Conservation (phyloP, 495 filamentous ascomycete species). For the Hypoxylon trugodes region DNA sequence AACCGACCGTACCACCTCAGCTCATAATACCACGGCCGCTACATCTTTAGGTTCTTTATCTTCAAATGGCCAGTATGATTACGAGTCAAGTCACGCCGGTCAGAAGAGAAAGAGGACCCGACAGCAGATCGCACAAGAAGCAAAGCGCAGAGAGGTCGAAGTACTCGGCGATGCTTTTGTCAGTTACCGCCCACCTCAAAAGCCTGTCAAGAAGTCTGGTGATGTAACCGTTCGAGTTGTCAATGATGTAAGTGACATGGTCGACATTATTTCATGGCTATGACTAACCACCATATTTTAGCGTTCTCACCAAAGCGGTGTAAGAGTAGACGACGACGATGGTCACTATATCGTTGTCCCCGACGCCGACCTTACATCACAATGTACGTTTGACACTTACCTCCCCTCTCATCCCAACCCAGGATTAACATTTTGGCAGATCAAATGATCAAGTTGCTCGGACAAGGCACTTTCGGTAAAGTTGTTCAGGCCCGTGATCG, state of each 20-base stretch:
- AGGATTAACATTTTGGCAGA: slow-evolving; percentile 64
- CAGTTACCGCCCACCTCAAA: slow-evolving; percentile 83
- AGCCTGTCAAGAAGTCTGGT: slow-evolving; percentile 87
- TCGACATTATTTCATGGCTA: slow-evolving; percentile 2
- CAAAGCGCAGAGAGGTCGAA: slow-evolving; percentile 75
- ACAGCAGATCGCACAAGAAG: slow-evolving; percentile 80
- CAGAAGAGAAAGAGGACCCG: slow-evolving; percentile 90
- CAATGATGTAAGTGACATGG: slow-evolving; percentile 74
- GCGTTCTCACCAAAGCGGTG: slow-evolving; percentile 62
- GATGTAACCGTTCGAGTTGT: slow-evolving; percentile 87
- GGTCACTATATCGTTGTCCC: slow-evolving; percentile 93
- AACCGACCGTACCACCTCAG: slow-evolving; percentile 86
- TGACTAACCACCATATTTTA: slow-evolving; percentile 34
- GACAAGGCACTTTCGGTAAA: slow-evolving; percentile 98
- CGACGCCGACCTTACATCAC: slow-evolving; percentile 81
- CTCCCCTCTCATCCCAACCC: slow-evolving; percentile 1
- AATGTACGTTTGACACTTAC: slow-evolving; percentile 73
- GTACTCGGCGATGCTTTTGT: slow-evolving; percentile 73
- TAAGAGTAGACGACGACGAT: slow-evolving; percentile 86
- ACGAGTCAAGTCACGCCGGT: slow-evolving; percentile 61
- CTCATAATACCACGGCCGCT: slow-evolving; percentile 84
- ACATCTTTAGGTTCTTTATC: slow-evolving; percentile 82
- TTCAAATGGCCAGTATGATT: slow-evolving; percentile 69
- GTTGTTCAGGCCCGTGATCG: slow-evolving; percentile 92
- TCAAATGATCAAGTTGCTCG: slow-evolving; percentile 84